Base-by-base conservation (phyloP, 768 basidiomycete genomes). In the Phylloporus sp. region DNA sequence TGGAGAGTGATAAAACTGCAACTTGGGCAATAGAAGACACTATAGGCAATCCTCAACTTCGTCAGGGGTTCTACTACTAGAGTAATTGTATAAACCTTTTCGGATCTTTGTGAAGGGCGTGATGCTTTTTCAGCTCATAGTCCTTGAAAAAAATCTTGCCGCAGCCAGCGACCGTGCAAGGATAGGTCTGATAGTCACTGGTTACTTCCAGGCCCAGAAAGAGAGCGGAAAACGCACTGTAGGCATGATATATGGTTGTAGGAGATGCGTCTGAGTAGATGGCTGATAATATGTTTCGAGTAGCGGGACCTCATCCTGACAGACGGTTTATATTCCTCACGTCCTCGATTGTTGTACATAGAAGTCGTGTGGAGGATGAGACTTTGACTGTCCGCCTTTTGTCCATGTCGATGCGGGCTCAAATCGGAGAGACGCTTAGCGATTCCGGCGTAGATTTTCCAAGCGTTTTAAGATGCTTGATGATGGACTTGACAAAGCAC, bases 1-100 rank as follows among this genome's bases (percentile, higher is more conserved):
- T 55, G 55, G 8, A 56, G 31, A 16, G 56, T 58, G 11, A 43
- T 42, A 23, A 63, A 66, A 2, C 20, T 11, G 12, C 64, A 66
- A 24, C 12, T 4, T 1, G 57, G n/a, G 32, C 64, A 65, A 18
- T 32, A 15, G 27, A 49, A 39, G 6, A 59, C 20, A 0, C 65
- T 67, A 11, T 11, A 2, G 2, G 49, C 9, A 26, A 12, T 2
- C 3, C 4, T 39, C 15, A 20, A 18, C 22, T 39, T 38, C n/a
- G 24, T 29, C 22, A 3, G 18, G 13, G 28, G 27, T 29, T 36
- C 16, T 11, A 15, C 44, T 31, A 31, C 11, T 5, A 22, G 20
- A n/a, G 46, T 0, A 12, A 7, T 11, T 12, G 12, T 12, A 48
- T 55, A 38, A 28, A 52, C 47, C 50, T 57, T 6, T 20, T 12